Evolutionary conservation across 148 eudicot genomes (phyloP), one percentile per base, ranked within the genome.

Genomic region (Mesembryanthemum crystallinum): DNA sequence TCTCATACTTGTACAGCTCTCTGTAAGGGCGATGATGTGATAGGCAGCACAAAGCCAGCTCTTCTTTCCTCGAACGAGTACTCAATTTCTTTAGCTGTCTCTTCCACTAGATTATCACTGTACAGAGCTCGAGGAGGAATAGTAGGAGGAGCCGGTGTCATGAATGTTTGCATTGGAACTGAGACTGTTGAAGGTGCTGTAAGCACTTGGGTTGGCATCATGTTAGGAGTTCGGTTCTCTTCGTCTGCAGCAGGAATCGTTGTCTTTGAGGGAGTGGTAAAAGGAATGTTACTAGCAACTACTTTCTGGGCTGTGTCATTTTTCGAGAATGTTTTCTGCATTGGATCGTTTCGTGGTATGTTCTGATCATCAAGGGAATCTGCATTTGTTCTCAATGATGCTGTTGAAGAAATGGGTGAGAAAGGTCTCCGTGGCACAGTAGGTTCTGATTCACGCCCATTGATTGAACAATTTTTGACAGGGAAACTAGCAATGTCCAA

Each of bases 51-150:
- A 79, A 92, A 94, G 10, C 96, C 97, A 61, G 83, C 83, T 81
- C 83, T 73, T 71, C 77, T 66, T 73, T 95, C 99, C 80, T 95
- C 99, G 43, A 95, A 92, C 0, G 99, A 95, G 83, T 92, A 89
- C 25, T 95, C 99, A 35, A 88, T 77, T 37, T 77, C 83, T 32
- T 77, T 77, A 3, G 9, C 12, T 27, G 9, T 67, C 23, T 77
- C 80, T 59, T 62, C 80, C n/a, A 67, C 77, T 13, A 30, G 39
- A 59, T 64, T 32, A 66, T 73, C 76, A 65, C 79, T 71, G 42
- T 51, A 71, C 5, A 59, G 52, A 17, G 71, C 68, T 29, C 28
- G 69, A 64, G 37, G 57, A 45, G 47, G 72, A 18, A 35, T 35
- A 35, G 30, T 21, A 24, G 28, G 1, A 45, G 74, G 29, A 28